These are phyloP conservation scores for Beauveria rudraprayagi DNA, from an alignment of 2,329 filamentous ascomycete species.

Conservation along the genomic window DNA sequence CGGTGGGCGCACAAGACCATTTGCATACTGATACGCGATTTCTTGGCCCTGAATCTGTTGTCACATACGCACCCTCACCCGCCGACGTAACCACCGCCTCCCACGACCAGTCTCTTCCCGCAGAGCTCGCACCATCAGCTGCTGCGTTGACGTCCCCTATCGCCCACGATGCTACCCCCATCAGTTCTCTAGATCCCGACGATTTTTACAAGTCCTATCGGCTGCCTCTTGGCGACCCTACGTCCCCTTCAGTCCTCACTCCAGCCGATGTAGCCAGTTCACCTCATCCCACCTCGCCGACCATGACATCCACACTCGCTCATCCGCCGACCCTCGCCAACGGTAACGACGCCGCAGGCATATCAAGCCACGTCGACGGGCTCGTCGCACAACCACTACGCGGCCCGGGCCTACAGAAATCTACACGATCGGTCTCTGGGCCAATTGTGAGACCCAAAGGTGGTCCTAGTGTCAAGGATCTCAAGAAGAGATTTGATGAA, in stretches of 20 bases:
- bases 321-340: conserved; percentile 40
- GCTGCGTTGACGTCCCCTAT: conserved; percentile 13
- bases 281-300: background rate
- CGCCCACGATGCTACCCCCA: conserved; percentile 30
- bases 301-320: conserved; percentile 33
- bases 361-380: conserved; percentile 35
- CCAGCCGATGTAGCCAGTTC: background rate
- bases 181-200: conserved; percentile 41
- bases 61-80: conserved; percentile 22
- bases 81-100: conserved; percentile 15
- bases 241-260: conserved; percentile 25
- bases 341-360: conserved; percentile 41
- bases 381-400: conserved; percentile 33
- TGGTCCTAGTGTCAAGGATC: conserved; percentile 69
- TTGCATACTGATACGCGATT: conserved; percentile 7
- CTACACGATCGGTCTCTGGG: conserved; percentile 47
- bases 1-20: background rate
- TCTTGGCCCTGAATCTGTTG: background rate
- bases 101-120: conserved; percentile 6
- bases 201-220: conserved; percentile 47
- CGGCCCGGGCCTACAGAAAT: conserved; percentile 30
- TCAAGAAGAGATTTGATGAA: conserved; percentile 72
- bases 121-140: conserved; percentile 4
- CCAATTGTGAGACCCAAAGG: conserved; percentile 38
- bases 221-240: conserved; percentile 17